Evolutionary conservation across 257 asterid genomes (phyloP).

Genomic region (Solanum habrochaites): DNA sequence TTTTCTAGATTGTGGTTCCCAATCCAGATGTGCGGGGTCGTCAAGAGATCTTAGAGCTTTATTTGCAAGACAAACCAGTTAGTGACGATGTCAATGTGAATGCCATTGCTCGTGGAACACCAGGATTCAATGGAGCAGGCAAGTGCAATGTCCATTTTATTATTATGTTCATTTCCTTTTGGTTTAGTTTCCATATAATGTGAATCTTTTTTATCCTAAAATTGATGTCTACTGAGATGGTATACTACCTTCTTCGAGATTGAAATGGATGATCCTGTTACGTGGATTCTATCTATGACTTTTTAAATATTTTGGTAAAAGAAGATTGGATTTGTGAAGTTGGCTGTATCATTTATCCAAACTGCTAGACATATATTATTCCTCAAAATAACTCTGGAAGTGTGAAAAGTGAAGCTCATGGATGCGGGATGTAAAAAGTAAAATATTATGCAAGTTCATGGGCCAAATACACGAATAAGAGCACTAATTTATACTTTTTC

Average conservation of each 20-base stretch:
- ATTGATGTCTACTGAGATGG: neutral
- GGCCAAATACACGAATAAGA: neutral
- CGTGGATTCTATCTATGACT: neutral
- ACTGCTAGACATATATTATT: neutral
- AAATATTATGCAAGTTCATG: neutral
- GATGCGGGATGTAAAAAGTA: neutral
- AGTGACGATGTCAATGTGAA: conserved; percentile 72
- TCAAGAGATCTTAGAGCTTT: conserved; percentile 83
- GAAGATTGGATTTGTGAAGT: neutral
- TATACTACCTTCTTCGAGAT: neutral
- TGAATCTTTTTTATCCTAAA: neutral
- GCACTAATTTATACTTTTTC: neutral
- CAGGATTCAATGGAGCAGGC: conserved; percentile 99
- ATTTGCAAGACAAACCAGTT: conserved; percentile 85
- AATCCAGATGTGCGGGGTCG: conserved; percentile 96
- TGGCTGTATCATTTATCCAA: neutral
- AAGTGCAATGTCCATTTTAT: conserved; percentile 7
- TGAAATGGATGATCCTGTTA: neutral
- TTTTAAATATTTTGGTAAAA: neutral
- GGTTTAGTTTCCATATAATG: neutral
- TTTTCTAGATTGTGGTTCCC: conserved; percentile 70
- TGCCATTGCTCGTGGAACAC: conserved; percentile 96
- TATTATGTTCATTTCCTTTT: neutral
- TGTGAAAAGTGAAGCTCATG: neutral
- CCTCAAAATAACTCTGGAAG: neutral